A percentile compares a stretch with the other conserved stretches of the same genome.
These are phyloP conservation scores for Penicillium sp. DNA, from an alignment of 2,329 filamentous ascomycete species.

Conservation along the genomic window DNA sequence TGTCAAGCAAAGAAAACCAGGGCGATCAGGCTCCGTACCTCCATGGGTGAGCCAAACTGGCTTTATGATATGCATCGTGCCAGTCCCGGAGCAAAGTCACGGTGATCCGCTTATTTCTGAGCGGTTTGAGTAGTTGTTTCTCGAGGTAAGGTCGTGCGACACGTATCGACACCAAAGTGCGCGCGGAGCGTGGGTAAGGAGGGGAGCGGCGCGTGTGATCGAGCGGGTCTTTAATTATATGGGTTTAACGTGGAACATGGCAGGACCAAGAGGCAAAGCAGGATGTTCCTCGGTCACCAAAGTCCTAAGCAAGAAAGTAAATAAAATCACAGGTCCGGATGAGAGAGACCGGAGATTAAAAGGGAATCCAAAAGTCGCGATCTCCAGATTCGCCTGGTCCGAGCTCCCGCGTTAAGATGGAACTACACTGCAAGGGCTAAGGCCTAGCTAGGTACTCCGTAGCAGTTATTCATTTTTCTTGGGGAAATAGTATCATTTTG, in stretches of 20 bases:
- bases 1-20: neutral
- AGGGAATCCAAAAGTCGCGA: conserved; percentile 36
- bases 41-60: conserved; percentile 94
- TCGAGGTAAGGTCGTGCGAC: neutral
- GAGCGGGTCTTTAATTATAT: conserved; percentile 6
- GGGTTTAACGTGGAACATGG: conserved; percentile 26
- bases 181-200: neutral
- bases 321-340: conserved; percentile 1
- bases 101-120: neutral
- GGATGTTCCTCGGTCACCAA: neutral
- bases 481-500: neutral
- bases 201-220: conserved; percentile 5
- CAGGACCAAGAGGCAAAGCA: conserved; percentile 14
- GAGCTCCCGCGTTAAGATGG: conserved; percentile 27
- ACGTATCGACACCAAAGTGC: neutral
- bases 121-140: neutral
- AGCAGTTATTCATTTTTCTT: neutral
- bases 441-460: neutral
- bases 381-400: conserved; percentile 35
- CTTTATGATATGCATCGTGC: conserved; percentile 80
- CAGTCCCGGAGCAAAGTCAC: conserved; percentile 1
- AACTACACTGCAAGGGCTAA: neutral
- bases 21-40: conserved; percentile 49
- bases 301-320: neutral
- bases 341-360: conserved; percentile 10